These are phyloP conservation scores for Ascochyta lentis DNA, from an alignment of 2,329 filamentous ascomycete species.

Conservation along the genomic window DNA sequence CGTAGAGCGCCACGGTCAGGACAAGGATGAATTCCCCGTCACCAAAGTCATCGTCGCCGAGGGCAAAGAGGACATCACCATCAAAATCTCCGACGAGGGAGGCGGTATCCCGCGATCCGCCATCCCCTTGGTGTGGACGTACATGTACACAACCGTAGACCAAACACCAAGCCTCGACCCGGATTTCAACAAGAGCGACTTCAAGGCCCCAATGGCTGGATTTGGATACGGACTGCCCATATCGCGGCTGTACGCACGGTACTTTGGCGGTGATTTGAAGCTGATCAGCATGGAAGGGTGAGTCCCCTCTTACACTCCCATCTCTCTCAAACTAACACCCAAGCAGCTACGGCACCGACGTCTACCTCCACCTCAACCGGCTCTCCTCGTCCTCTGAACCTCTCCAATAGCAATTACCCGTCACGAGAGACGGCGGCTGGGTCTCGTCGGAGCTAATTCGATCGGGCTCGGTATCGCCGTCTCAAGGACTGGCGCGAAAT, in stretches of 20 bases:
- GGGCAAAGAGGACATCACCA: constrained; percentile 97
- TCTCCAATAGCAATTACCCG: constrained; percentile 88
- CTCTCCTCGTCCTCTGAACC: constrained; percentile 95
- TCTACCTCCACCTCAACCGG: constrained; percentile 96
- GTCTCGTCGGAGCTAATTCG: constrained; percentile 45
- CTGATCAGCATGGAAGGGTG: constrained; percentile 99
- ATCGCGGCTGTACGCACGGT: constrained; percentile 89
- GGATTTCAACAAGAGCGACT: constrained; percentile 98
- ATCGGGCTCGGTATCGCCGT: constrained; percentile 21
- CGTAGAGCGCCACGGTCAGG: constrained; percentile 91
- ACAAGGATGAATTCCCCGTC: constrained; percentile 94
- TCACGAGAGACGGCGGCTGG: constrained; percentile 76
- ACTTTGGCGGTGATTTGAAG: constrained; percentile 97
- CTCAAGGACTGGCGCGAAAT: constrained; percentile 66
- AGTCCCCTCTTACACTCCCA: constrained; percentile 50
- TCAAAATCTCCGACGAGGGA: constrained; percentile 97
- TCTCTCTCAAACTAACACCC: neutral
- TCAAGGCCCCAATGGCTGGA: constrained; percentile 98
- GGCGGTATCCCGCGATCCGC: constrained; percentile 91
- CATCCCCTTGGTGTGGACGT: constrained; percentile 99
- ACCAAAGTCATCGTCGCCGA: constrained; percentile 98
- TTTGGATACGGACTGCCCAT: constrained; percentile 98
- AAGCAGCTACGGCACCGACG: constrained; percentile 90
- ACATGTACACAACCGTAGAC: constrained; percentile 99
- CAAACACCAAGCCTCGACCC: constrained; percentile 93